These are phyloP conservation scores for Gonium pectorale DNA, from an alignment of 139 green algal species.

Conservation along the genomic window DNA sequence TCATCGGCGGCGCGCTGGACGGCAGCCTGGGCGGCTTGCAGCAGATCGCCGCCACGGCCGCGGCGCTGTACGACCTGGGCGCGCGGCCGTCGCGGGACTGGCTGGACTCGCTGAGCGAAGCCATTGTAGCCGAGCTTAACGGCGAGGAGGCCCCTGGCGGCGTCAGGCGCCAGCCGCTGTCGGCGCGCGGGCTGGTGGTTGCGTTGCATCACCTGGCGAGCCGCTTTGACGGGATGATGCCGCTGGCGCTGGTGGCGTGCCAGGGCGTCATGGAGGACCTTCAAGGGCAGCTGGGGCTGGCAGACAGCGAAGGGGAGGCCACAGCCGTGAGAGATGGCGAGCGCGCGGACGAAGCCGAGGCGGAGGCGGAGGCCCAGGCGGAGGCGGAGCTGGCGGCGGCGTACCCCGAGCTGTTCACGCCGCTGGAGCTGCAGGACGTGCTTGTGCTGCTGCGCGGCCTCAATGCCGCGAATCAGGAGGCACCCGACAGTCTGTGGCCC, in stretches of 20 bases:
- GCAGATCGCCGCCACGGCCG: not conserved
- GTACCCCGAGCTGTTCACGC: not conserved
- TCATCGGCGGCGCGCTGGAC: not conserved
- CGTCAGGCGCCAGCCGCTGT: not conserved
- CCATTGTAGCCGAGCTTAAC: not conserved
- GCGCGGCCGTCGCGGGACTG: not conserved
- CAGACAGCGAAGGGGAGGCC: not conserved
- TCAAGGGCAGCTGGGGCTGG: not conserved
- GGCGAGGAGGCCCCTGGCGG: not conserved
- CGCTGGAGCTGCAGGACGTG: slow-evolving; percentile 6
- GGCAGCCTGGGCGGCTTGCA: slow-evolving; percentile 1
- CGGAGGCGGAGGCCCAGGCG: not conserved
- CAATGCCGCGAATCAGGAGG: not conserved
- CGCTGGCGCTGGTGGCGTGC: not conserved
- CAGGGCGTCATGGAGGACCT: not conserved
- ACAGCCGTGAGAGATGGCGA: not conserved
- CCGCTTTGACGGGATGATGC: not conserved
- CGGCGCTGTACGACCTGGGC: slow-evolving; percentile 32
- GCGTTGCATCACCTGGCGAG: not conserved
- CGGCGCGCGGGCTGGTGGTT: not conserved
- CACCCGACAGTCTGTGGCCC: not conserved
- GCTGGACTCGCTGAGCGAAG: not conserved
- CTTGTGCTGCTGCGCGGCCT: slow-evolving; percentile 1
- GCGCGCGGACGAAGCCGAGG: not conserved
- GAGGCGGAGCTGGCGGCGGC: not conserved